phyloP scores from a whole-genome alignment of 257 asterid genomes.

The Solanum paucissectum region DNA sequence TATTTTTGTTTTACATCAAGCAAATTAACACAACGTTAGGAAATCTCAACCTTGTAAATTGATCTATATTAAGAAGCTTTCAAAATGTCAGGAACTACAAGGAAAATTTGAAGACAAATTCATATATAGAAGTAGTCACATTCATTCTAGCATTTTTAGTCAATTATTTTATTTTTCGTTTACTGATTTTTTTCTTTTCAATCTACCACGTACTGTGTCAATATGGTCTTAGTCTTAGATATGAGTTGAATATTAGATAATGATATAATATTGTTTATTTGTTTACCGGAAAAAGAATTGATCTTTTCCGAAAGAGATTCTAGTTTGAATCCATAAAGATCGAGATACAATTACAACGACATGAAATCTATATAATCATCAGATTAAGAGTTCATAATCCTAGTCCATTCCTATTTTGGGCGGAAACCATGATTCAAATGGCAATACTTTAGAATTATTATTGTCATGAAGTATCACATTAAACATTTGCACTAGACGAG shows the following conservation, averaged over 20 bases:
- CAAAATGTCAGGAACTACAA: background rate
- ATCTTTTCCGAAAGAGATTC: background rate
- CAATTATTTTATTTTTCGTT: background rate
- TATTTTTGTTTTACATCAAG: background rate
- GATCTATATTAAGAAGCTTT: background rate
- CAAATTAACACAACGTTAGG: background rate
- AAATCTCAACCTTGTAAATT: background rate
- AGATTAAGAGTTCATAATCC: background rate
- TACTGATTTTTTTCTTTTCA: background rate
- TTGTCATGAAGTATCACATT: background rate
- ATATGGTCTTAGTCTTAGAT: background rate
- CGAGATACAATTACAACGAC: no score
- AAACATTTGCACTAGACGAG: background rate
- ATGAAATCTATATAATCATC: background rate
- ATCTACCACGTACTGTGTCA: background rate
- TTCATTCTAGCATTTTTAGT: background rate
- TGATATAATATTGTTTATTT: background rate
- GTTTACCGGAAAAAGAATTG: background rate
- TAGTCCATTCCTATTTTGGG: no score
- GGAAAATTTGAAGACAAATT: background rate
- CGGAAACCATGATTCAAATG: background rate
- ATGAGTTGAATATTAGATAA: no score
- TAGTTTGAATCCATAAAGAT: background rate
- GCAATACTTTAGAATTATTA: background rate
- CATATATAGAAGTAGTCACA: background rate